Evolutionary conservation across 306 rosid genomes (phyloP).

Genomic region (Fragaria ananassa): DNA sequence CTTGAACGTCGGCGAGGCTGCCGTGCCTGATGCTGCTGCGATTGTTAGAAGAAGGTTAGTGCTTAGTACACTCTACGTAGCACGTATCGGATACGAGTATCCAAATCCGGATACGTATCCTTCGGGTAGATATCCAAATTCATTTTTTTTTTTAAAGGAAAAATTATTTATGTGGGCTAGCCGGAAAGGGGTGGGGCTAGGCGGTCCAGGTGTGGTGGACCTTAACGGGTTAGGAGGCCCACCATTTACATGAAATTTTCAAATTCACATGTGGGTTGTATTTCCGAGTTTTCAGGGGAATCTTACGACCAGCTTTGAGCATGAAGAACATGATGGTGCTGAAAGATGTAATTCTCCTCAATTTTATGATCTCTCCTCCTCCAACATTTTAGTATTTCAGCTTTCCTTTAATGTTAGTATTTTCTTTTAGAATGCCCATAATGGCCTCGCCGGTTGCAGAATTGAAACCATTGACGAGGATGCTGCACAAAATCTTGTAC

Average conservation of each 20-base stretch:
- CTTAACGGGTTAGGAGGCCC: too few relatives aligned
- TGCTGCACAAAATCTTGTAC: slow-evolving; percentile 58
- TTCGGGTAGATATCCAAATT: too few relatives aligned
- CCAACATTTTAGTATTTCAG: not conserved
- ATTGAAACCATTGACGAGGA: slow-evolving; percentile 51
- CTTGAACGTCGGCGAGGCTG: slow-evolving; percentile 65
- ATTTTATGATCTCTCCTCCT: slow-evolving; percentile 12
- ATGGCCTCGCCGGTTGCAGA: slow-evolving; percentile 74
- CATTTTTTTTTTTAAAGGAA: too few relatives aligned
- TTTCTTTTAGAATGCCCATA: slow-evolving; percentile 66
- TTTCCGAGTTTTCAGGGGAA: slow-evolving; percentile 70
- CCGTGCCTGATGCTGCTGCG: slow-evolving; percentile 27
- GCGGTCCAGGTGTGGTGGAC: too few relatives aligned
- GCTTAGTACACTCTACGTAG: too few relatives aligned
- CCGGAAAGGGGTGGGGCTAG: too few relatives aligned
- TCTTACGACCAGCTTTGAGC: slow-evolving; percentile 77
- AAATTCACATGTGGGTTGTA: not conserved
- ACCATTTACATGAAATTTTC: too few relatives aligned
- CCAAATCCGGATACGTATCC: too few relatives aligned
- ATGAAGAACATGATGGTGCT: slow-evolving; percentile 57
- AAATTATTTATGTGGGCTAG: too few relatives aligned
- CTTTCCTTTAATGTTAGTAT: not conserved
- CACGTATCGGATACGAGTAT: too few relatives aligned
- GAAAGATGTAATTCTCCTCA: slow-evolving; percentile 51
- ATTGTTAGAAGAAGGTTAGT: slow-evolving; percentile 53